Evolutionary conservation across 495 filamentous ascomycete genomes (phyloP), one percentile per base, ranked within the genome.

Genomic region (Hypomontagnella monticulosa): DNA sequence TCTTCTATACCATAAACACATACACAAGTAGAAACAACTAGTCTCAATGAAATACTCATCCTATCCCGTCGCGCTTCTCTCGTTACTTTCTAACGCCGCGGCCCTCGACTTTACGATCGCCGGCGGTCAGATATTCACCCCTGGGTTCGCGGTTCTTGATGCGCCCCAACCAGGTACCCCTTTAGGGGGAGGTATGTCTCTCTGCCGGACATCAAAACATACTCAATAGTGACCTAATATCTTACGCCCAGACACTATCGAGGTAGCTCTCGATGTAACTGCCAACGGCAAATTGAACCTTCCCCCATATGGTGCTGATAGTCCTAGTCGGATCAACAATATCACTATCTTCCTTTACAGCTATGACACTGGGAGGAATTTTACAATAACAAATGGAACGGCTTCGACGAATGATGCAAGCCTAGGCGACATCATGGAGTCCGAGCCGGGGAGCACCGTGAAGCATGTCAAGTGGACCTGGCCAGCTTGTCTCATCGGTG

Each of bases 381-480:
- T 91, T 69, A 89, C 88, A 23, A 86, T 90, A 52, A 86, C 84
- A 37, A 89, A 89, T 71, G 87, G 85, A 49, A 87, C 85, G 37
- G 76, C 76, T 19, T 78, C 81, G n/a, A 77, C 77, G n/a, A 76
- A 78, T 51, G 80, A 81, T 48, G 81, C 81, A 34, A 87, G 82
- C 47, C 75, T 88, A 11, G 87, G 86, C 1, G 80, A 87, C 23
- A 84, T 89, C 46, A 83, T 90, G 76, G 68, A 75, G 44, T 81
- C 85, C 40, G 87, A 89, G 65, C 77, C 82, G 1, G 82, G 83
- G 8, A 87, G 85, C 59, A 89, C 87, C 0, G 88, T 90, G 23
- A 89, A 89, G 71, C 87, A 90, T 70, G 84, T 89, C 40, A 87
- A 86, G 66, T 90, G 87, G 86, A 71, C 57, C 8, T 90, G 87